Conservation (phyloP, 257 asterid genomes). For the Thymus mandschuricus region DNA sequence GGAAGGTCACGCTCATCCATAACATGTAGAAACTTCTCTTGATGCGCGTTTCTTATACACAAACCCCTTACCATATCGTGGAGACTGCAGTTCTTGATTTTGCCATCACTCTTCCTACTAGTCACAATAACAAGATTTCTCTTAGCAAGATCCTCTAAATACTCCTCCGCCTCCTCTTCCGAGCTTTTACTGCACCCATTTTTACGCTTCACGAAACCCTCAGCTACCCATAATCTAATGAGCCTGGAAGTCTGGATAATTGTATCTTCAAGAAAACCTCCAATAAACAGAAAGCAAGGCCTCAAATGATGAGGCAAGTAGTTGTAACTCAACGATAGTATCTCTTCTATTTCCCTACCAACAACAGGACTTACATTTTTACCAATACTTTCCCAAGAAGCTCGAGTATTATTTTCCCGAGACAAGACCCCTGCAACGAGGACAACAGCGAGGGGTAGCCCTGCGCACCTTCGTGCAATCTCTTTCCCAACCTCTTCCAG, state of each 20-base stretch:
- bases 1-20: neutral
- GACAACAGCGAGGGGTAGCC: too few relatives aligned
- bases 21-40: neutral
- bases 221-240: constrained; percentile 11
- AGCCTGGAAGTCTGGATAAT: constrained; percentile 4
- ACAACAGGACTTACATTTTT: too few relatives aligned
- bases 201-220: neutral
- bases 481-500: too few relatives aligned
- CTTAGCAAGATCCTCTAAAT: constrained; percentile 23
- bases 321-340: too few relatives aligned
- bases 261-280: neutral
- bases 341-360: too few relatives aligned
- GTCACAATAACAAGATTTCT: constrained; percentile 21
- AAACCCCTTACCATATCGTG: constrained; percentile 20
- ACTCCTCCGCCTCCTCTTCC: constrained; percentile 25
- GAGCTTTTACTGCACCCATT: neutral
- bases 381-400: too few relatives aligned
- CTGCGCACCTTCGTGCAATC: too few relatives aligned
- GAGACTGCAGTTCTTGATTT: constrained; percentile 21
- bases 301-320: too few relatives aligned
- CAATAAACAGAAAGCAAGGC: too few relatives aligned
- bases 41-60: constrained; percentile 13
- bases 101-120: constrained; percentile 8
- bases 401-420: too few relatives aligned
- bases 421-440: too few relatives aligned